phyloP scores from a whole-genome alignment of 495 filamentous ascomycete genomes.

The Neurospora sublineolata region DNA sequence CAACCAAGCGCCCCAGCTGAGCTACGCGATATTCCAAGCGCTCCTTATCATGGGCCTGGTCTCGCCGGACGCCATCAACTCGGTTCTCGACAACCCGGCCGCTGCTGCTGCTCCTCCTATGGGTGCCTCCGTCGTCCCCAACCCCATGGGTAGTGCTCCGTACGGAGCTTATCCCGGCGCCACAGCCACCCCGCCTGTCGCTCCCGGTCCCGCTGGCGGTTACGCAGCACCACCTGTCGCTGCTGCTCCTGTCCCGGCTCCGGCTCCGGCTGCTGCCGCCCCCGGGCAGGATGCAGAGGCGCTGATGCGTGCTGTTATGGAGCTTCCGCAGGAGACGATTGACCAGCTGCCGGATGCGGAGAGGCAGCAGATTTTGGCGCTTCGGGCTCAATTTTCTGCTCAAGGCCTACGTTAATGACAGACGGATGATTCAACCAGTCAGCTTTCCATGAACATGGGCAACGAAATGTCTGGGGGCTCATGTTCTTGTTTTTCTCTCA shows the following conservation, averaged over 20 bases:
- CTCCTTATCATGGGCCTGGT: constrained; percentile 89
- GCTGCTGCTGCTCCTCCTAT: constrained; percentile 16
- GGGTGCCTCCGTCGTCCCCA: constrained; percentile 2
- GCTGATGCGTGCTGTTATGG: constrained; percentile 63
- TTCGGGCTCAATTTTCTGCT: constrained; percentile 30
- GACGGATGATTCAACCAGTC: background rate
- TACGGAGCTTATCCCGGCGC: constrained; percentile 43
- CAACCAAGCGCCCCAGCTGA: constrained; percentile 79
- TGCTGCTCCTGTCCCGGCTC: constrained; percentile 17
- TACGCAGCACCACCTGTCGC: constrained; percentile 30
- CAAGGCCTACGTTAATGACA: background rate
- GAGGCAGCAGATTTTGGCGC: constrained; percentile 61
- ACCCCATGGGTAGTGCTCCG: constrained; percentile 6
- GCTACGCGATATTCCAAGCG: constrained; percentile 92
- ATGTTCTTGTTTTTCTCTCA: background rate
- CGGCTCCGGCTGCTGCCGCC: constrained; percentile 24
- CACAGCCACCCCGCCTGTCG: constrained; percentile 44
- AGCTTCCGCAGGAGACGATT: constrained; percentile 62
- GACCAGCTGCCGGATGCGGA: constrained; percentile 62
- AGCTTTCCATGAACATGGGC: background rate
- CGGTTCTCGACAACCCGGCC: constrained; percentile 30
- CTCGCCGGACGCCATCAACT: constrained; percentile 44
- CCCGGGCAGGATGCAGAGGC: constrained; percentile 48
- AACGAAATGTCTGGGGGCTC: background rate
- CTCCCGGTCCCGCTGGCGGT: constrained; percentile 9